Base-by-base conservation (phyloP, 2,329 filamentous ascomycete species). In the Plectosphaerella sp. region DNA sequence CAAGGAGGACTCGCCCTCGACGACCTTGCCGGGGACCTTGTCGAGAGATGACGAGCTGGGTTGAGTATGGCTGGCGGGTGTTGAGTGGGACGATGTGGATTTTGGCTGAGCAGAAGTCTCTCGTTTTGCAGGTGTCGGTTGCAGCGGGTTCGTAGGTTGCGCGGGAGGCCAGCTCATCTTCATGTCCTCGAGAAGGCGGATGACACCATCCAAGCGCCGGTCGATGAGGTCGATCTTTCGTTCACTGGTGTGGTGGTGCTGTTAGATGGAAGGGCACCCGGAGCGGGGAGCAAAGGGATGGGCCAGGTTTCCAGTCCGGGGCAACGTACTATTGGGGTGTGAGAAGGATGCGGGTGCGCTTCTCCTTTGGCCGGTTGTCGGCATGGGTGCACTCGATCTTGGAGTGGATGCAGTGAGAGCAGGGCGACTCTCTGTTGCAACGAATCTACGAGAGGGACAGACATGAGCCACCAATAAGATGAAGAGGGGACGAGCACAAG, bases 1-100 rank as follows among this genome's bases (percentile, higher is more conserved):
- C 22, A 77, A 56, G 2, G 73, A 76, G 3, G 72, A 74, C 53
- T 72, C 71, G 8, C 73, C 74, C 45, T 76, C 73, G 9, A 76
- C 61, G 3, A 69, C 62, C 5, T 63, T 61, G n/a, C 61, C 65
- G 5, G 63, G 62, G 18, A 60, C 52, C 45, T 57, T 46, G 28
- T 58, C 53, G 3, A 33, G 28, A 3, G 28, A 33, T 33, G 28
- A 33, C 6, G 54, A n/a, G 48, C 53, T 43, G 55, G 52, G 16
- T 7, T 28, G 46, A 5, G 15, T 20, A n/a, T 28, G 20, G 6
- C 20, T 37, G 43, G 43, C 25, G 20, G 49, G 14, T 45, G 22
- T 37, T 14, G 43, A 24, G 41, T 33, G 20, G 5, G 49, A 28
- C 9, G 50, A 18, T 8, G 45, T 14, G 5, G 52, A 50, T 4